Base-by-base conservation (phyloP, 495 filamentous ascomycete species). In the Cladorrhinum samala region DNA sequence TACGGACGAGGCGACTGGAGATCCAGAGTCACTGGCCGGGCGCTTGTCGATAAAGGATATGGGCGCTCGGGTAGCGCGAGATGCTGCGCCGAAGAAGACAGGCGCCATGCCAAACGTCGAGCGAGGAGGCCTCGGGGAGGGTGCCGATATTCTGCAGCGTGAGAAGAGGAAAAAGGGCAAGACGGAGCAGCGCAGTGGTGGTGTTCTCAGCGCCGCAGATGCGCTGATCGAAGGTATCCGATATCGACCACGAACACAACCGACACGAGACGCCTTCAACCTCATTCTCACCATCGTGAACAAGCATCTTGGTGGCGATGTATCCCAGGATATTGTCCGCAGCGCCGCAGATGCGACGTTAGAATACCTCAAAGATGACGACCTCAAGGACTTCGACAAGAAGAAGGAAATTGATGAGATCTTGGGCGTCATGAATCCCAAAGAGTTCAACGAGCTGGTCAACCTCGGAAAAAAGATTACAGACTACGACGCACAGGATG, bases 401-500 rank as follows among this genome's bases (percentile, higher is more conserved):
- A 97, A 96, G 72, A 95, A 92, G 72, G 91, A 95, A 62, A 83
- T 99, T 36, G 93, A 97, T 58, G 93, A 97, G 55, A 78, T 97
- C 50, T 65, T 99, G 38, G 94, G 92, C 21, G 79, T 83, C 1
- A 84, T 95, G 77, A 83, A 79, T 27, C 82, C 88, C 0, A 96
- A 97, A 66, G 85, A 95, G 63, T 99, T 96, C 70, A 97, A 96
- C 62, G 93, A 97, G 70, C 73, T 97, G 44, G 85, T 97, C 46
- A 99, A 95, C 66, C 77, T 99, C 5, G 89, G 92, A 27, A 99
- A 97, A 76, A 99, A 99, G 70, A 95, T 99, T 59, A 97, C 94
- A 24, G 93, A 99, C 68, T 99, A 96, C 74, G 88, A 96, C 68
- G 89, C 88, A 25, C 91, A 96, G 63, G 92, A 96, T 61, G 93